Base-by-base conservation (phyloP, 1,284 basidiomycete species). In the Cutaneotrichosporon sp. region DNA sequence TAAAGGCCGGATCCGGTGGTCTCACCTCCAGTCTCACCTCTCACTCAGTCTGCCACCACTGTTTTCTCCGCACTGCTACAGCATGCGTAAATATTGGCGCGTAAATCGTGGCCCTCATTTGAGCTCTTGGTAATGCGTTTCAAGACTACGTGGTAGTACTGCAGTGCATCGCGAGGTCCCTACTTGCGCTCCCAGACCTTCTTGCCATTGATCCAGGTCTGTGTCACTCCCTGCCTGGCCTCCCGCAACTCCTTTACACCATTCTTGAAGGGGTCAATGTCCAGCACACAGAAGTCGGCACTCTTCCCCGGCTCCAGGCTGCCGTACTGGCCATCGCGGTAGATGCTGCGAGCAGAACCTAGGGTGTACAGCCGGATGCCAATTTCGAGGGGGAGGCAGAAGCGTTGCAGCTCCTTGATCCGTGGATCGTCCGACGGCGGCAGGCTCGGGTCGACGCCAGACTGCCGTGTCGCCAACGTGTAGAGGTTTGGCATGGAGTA, bases 251-350 rank as follows among this genome's bases (percentile, higher is more conserved):
- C 57, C 43, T 55, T 57, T 19, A 63, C 46, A 2, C 63, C 61
- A 26, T 68, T 57, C 2, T 42, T 37, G 50, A 66, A 68, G 1
- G 66, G 66, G 46, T 66, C 63, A 25, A 64, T 54, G 27, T 29
- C 42, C 14, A 68, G 46, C 5, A 68, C 39, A 32, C 60, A 59
- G 45, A 68, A 66, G 50, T 66, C 66, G 3, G 64, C 66, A 14
- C 48, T 33, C 49, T 57, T 62, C n/a, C 66, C 66, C 2, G 51
- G 39, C 50, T 58, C 49, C 17, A 66, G 49, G 17, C 46, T 52
- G 4, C 66, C 66, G 20, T 41, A 35, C 17, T 43, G 19, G 24
- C 49, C 49, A 10, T 64, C 63, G 4, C 43, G 29, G 22, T 46
- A 35, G 6, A 53, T 52, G 2, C 59, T 59, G 35, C 51, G 59